Percentiles rank a stretch among this genome's conserved stretches.
Evolutionary conservation across 75 land plant species (phyloP).

Genomic region (Cupressus sempervirens): DNA sequence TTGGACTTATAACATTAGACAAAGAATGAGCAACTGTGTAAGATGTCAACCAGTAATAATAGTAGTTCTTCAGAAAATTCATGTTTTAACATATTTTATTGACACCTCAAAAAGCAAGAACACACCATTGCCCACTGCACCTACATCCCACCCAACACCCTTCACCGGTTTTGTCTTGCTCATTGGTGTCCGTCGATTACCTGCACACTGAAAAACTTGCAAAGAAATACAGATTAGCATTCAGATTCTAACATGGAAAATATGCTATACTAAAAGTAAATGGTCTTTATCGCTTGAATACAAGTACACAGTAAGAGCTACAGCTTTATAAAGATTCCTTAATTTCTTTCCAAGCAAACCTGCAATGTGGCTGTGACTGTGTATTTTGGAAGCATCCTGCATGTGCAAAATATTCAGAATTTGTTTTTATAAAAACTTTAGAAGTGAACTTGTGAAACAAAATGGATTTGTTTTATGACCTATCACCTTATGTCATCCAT

Average conservation of each 20-base stretch:
- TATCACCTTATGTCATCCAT: conserved; percentile 68
- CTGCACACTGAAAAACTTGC: conserved; percentile 75
- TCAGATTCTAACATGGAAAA: neutral
- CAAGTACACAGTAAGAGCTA: neutral
- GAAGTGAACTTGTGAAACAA: neutral
- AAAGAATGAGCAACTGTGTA: neutral
- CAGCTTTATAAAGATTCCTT: neutral
- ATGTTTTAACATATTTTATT: neutral
- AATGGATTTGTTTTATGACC: neutral
- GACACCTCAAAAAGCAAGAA: neutral
- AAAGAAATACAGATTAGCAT: neutral
- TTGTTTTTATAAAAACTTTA: conserved; percentile 1
- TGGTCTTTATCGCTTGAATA: neutral
- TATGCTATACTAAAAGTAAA: neutral
- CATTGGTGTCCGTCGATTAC: conserved; percentile 96
- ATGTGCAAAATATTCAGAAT: conserved; percentile 1
- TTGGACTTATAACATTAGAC: neutral
- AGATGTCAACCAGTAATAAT: neutral
- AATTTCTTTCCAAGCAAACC: conserved; percentile 26
- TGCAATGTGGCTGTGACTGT: conserved; percentile 85
- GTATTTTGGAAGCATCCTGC: conserved; percentile 87
- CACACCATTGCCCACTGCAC: conserved; percentile 94
- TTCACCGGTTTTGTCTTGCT: conserved; percentile 67
- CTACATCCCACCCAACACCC: conserved; percentile 96
- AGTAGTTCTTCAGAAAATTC: neutral